phyloP scores from a whole-genome alignment of 2,329 filamentous ascomycete species.

The Cladosporium sp. region DNA sequence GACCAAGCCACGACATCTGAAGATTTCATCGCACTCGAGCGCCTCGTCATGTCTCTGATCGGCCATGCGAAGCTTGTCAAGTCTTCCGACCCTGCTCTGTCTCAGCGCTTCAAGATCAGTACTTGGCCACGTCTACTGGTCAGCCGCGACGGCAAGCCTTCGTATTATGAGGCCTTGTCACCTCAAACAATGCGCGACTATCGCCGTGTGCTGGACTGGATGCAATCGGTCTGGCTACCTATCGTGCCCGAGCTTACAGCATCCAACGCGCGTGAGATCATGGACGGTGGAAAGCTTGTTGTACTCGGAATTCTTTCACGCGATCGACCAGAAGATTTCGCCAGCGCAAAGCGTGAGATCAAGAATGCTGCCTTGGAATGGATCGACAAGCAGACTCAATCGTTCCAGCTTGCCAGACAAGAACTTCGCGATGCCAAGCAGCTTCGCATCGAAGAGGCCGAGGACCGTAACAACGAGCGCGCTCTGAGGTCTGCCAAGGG shows the following conservation, averaged over 20 bases:
- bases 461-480: conserved; percentile 86
- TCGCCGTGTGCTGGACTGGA: conserved; percentile 77
- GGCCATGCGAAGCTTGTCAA: conserved; percentile 91
- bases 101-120: conserved; percentile 84
- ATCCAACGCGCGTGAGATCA: conserved; percentile 87
- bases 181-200: conserved; percentile 91
- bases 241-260: conserved; percentile 92
- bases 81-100: conserved; percentile 72
- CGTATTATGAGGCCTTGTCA: conserved; percentile 81
- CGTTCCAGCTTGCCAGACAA: conserved; percentile 89
- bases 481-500: conserved; percentile 82
- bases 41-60: conserved; percentile 80
- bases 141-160: conserved; percentile 80
- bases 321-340: conserved; percentile 73
- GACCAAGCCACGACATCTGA: conserved; percentile 90
- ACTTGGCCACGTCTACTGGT: conserved; percentile 95
- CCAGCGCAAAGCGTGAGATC: conserved; percentile 76
- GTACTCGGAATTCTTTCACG: conserved; percentile 85
- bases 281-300: conserved; percentile 90
- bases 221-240: conserved; percentile 93
- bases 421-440: conserved; percentile 93
- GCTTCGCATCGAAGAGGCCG: conserved; percentile 89
- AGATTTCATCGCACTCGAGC: conserved; percentile 84
- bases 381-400: conserved; percentile 92
- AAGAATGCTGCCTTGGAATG: conserved; percentile 95